Evolutionary conservation across 345 rosid species (phyloP).

Genomic region (Syzygium oleosum): DNA sequence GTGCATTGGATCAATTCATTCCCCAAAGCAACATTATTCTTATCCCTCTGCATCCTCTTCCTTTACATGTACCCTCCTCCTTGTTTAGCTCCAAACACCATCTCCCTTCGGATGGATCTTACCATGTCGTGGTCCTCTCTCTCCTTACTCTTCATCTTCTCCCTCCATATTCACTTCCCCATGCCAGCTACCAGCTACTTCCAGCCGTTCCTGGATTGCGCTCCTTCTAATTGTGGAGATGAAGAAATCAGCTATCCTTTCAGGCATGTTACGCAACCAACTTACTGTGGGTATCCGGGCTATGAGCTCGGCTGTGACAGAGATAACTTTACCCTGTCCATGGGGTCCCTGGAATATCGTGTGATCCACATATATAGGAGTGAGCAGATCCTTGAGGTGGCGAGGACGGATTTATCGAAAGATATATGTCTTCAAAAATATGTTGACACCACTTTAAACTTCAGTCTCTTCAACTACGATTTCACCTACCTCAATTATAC

Average conservation of each 20-base stretch:
- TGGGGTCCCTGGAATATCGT: not conserved
- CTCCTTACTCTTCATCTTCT: not conserved
- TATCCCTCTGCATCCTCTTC: too few species aligned
- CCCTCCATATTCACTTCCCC: not conserved
- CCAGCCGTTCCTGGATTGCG: not conserved
- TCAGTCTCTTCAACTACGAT: not conserved
- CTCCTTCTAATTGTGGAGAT: not conserved
- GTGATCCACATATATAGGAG: not conserved
- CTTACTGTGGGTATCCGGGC: not conserved
- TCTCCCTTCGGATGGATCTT: not conserved
- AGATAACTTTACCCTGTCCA: not conserved
- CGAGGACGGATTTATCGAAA: not conserved
- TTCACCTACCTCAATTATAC: fast-evolving
- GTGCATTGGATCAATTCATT: not conserved
- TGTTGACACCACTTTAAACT: not conserved
- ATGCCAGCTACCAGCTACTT: fast-evolving
- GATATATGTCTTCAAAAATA: not conserved
- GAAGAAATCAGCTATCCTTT: not conserved
- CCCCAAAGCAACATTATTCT: not conserved
- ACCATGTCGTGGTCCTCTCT: not conserved
- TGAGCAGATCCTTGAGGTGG: not conserved
- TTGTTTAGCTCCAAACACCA: not conserved
- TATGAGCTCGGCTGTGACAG: not conserved
- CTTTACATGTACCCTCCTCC: too few species aligned
- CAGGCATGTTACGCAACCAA: fast-evolving